Percentiles rank a stretch among this genome's conserved stretches.
phyloP scores from a whole-genome alignment of 345 rosid species.

The Bruguiera gymnorhiza region DNA sequence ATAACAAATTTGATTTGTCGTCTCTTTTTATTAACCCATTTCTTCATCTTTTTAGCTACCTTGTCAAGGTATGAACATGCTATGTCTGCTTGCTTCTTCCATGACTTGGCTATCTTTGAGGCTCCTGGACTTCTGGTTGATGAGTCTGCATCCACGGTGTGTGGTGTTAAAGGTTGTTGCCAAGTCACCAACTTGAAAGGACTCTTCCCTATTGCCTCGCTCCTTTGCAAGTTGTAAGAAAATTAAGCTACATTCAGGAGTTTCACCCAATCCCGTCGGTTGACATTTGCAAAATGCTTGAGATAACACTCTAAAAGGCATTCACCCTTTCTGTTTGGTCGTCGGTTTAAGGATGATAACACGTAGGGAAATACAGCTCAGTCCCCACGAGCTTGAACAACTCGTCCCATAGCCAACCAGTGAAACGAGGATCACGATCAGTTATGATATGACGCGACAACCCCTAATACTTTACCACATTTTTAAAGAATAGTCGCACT shows the following conservation, averaged over 20 bases:
- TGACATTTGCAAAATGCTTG: neutral
- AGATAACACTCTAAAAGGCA: neutral
- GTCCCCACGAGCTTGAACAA: neutral
- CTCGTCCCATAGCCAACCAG: neutral
- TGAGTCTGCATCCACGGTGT: neutral
- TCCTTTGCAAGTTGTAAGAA: conserved; percentile 3
- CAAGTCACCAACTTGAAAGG: neutral
- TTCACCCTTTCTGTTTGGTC: neutral
- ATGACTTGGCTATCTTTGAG: neutral
- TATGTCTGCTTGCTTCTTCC: neutral
- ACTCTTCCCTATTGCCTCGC: accelerated
- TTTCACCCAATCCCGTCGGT: neutral
- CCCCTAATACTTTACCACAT: neutral
- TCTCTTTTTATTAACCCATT: neutral
- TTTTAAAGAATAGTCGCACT: neutral
- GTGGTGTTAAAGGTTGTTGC: neutral
- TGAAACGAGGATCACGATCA: neutral
- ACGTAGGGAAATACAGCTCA: neutral
- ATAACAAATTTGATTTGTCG: neutral
- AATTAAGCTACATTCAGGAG: conserved; percentile 2
- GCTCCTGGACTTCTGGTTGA: accelerated
- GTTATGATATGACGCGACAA: accelerated
- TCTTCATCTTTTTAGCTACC: neutral
- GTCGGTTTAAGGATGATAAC: neutral
- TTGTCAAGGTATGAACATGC: neutral